Conservation (phyloP, 192 early-diverging fungal genomes). For the Rhizoclosmatium sp. region DNA sequence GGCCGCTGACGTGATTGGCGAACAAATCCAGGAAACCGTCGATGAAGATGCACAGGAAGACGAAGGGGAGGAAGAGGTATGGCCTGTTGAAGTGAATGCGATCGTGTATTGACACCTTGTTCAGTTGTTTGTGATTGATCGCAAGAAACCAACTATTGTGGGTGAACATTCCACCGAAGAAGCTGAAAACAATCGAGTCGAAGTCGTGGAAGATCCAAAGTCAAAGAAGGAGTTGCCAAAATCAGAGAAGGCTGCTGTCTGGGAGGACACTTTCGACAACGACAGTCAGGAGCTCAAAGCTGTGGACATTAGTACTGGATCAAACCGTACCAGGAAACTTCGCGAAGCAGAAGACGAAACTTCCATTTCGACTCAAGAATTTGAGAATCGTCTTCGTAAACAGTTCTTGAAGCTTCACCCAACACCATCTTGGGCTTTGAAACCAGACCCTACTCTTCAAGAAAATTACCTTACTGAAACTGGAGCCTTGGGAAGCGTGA, state of each 20-base stretch:
- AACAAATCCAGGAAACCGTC: slow-evolving; percentile 1
- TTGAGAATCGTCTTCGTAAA: slow-evolving; percentile 79
- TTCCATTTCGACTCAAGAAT: slow-evolving; percentile 77
- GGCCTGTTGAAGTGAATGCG: neutral
- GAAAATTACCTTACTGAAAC: neutral
- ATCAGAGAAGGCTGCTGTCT: slow-evolving; percentile 36
- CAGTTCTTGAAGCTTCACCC: slow-evolving; percentile 91
- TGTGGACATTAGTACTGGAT: slow-evolving; percentile 72
- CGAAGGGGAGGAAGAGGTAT: slow-evolving; percentile 26
- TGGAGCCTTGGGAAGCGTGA: slow-evolving; percentile 42
- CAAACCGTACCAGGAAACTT: slow-evolving; percentile 80
- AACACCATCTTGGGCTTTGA: slow-evolving; percentile 81
- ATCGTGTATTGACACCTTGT: neutral
- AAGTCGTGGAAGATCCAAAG: slow-evolving; percentile 36
- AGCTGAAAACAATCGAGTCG: slow-evolving; percentile 46
- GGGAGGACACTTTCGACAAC: slow-evolving; percentile 55
- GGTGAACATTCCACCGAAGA: slow-evolving; percentile 42
- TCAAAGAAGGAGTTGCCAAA: slow-evolving; percentile 48
- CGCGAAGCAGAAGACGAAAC: slow-evolving; percentile 78
- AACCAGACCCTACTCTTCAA: slow-evolving; percentile 27
- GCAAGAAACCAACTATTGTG: slow-evolving; percentile 12
- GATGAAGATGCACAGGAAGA: slow-evolving; percentile 13
- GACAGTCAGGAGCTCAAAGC: slow-evolving; percentile 73
- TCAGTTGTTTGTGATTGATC: slow-evolving; percentile 43
- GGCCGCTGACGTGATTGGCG: slow-evolving; percentile 22